Evolutionary conservation across 1,139 yeast genomes (phyloP), one percentile per base, ranked within the genome.

Genomic region (Ogataea hybrid): DNA sequence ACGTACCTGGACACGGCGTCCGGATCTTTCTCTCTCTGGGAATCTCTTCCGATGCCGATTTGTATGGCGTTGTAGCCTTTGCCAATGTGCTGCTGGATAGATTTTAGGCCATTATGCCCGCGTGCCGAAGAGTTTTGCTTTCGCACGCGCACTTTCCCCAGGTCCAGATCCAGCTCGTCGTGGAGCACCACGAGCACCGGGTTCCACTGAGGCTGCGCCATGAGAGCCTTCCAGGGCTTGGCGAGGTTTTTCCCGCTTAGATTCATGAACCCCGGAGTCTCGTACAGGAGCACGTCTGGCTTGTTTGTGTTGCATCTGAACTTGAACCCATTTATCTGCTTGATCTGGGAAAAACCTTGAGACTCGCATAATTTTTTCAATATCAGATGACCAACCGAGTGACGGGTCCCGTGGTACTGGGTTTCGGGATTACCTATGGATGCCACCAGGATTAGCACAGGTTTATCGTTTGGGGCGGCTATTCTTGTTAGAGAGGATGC

Each of bases 351-450:
- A n/a, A 51, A 50, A 48, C 51, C 48, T 28, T 42, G 28, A 52
- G 58, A 37, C 4, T 27, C 17, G 11, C 46, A 36, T 31, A 43
- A 46, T 27, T 44, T 15, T 38, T 71, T 68, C 42, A 77, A 54
- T 22, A 80, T 68, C 41, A 69, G 60, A 54, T 83, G 87, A 2
- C 96, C 96, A 0, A 82, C 86, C 49, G 81, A 86, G 57, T 88
- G 96, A 35, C 95, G 69, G 0, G 95, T 84, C 6, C 69, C 69
- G 12, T 63, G 62, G 53, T 76, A 85, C 36, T 68, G 63, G 0
- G 79, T 72, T 41, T 81, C 88, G 0, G 96, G 96, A 56, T 88
- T 88, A 0, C 96, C 96, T 3, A 88, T 67, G 0, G 92, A 84
- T 5, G 81, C 77, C 7, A 80, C 54, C 49, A 74, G 56, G 5